Base-by-base conservation (phyloP, 257 asterid species). In the Ophiorrhiza pumila region DNA sequence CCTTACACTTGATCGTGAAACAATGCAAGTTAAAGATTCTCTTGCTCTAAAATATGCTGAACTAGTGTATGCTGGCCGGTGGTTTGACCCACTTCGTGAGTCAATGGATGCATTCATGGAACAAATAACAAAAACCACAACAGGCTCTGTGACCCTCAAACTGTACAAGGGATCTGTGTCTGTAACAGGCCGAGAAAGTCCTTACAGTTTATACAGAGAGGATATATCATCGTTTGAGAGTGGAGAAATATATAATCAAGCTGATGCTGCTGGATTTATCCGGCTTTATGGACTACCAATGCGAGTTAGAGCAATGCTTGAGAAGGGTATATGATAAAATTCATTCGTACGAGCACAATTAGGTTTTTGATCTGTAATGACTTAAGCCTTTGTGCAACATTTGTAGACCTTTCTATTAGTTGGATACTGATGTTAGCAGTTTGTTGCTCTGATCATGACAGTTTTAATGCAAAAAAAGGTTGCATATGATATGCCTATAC, bases 191-290 rank as follows among this genome's bases (percentile, higher is more conserved):
- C 77, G 95, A 52, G 89, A 86, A 77, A 94, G 97, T 65, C 93
- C 95, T 15, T 74, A 83, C 63, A 91, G 95, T 67, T 80, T 94
- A 25, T 94, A 94, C 85, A 78, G 97, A 68, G 86, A 91, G 71
- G 98, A 94, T 74, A 91, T 91, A 37, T 91, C 98, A 4, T 94
- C 99, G 0, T 94, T 94, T 29, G 99, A 94, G 88, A 94, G 92
- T 65, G 98, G 97, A 3, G 84, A 91, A 7, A 89, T 89, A 57
- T 93, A 91, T 80, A 75, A 93, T 78, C 98, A 93, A 69, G 97
- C 96, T 0, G 98, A 93, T 78, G 96, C 97, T 34, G 98, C 96
- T 25, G 97, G 98, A 25, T 93, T 93, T 78, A 93, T 93, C 8
- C 81, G 90, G 57, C 95, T 93, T 27, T 93, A 88, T 37, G 97